Conservation (phyloP, 768 basidiomycete species). For the Russula dissimulans region DNA sequence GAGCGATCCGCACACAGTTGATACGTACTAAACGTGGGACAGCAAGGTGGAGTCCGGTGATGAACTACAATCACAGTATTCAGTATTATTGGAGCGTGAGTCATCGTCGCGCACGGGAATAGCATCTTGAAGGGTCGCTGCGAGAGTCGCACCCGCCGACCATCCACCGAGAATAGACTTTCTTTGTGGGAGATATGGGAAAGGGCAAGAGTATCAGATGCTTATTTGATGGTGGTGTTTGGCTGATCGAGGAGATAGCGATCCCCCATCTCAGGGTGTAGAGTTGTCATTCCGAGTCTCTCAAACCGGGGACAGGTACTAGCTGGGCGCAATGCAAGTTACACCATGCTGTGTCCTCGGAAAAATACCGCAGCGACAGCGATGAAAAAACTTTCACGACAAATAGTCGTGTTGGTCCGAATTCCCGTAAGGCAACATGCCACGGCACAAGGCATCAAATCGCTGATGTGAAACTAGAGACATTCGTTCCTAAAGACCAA, state of each 20-base stretch:
- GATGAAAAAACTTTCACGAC: no score
- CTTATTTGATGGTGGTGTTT: no score
- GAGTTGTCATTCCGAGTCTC: conserved; percentile 19
- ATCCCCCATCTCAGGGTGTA: conserved; percentile 22
- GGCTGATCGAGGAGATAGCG: background rate
- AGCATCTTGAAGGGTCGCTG: conserved; percentile 16
- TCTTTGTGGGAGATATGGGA: conserved; percentile 9
- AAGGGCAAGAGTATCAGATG: conserved; percentile 8
- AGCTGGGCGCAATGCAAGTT: conserved; percentile 17
- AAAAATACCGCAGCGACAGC: no score
- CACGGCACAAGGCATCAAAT: no score
- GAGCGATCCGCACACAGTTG: background rate
- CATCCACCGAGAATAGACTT: conserved; percentile 22
- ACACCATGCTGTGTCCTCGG: background rate
- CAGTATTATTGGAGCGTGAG: background rate
- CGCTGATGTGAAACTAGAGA: no score
- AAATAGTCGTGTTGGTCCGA: no score
- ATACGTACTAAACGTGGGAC: conserved; percentile 20
- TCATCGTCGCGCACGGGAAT: conserved; percentile 22
- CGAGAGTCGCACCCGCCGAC: conserved; percentile 22
- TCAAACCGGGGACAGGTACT: conserved; percentile 18
- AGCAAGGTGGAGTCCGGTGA: conserved; percentile 23
- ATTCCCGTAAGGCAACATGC: no score
- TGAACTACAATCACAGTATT: conserved; percentile 10
- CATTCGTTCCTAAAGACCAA: background rate